Conservation (phyloP, 148 eudicot species). For the Fagopyrum homotropicum region DNA sequence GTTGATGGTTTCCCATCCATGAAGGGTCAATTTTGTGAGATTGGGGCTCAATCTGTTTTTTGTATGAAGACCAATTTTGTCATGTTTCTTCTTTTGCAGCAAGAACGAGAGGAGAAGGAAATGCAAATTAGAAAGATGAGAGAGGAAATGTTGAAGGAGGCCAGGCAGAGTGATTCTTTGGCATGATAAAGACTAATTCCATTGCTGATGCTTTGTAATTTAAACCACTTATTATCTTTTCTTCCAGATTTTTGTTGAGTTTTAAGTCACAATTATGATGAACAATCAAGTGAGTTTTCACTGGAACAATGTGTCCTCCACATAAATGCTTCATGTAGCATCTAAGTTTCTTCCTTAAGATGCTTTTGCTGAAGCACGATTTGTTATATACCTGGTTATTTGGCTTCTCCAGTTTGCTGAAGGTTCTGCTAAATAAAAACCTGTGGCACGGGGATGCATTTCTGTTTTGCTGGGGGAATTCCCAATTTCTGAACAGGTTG, state of each 20-base stretch:
- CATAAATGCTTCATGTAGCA: slow-evolving; percentile 11
- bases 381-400: background rate
- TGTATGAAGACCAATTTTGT: background rate
- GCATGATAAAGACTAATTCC: slow-evolving; percentile 28
- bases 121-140: slow-evolving; percentile 60
- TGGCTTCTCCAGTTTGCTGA: background rate
- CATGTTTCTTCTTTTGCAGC: slow-evolving; percentile 31
- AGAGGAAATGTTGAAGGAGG: slow-evolving; percentile 43
- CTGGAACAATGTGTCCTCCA: slow-evolving; percentile 5
- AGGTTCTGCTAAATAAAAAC: background rate
- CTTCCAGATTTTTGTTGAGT: slow-evolving; percentile 10
- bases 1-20: background rate
- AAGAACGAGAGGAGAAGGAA: slow-evolving; percentile 66
- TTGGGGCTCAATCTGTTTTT: background rate
- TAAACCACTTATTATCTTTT: background rate
- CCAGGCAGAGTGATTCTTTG: slow-evolving; percentile 38
- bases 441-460: background rate
- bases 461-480: background rate
- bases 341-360: background rate
- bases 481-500: background rate
- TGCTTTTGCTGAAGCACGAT: background rate
- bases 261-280: background rate
- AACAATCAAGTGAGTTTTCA: slow-evolving; percentile 4
- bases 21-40: background rate
- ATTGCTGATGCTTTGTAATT: background rate